These are phyloP conservation scores for Peterozyma xylosa DNA, from an alignment of 805 yeast genomes.

Conservation along the genomic window DNA sequence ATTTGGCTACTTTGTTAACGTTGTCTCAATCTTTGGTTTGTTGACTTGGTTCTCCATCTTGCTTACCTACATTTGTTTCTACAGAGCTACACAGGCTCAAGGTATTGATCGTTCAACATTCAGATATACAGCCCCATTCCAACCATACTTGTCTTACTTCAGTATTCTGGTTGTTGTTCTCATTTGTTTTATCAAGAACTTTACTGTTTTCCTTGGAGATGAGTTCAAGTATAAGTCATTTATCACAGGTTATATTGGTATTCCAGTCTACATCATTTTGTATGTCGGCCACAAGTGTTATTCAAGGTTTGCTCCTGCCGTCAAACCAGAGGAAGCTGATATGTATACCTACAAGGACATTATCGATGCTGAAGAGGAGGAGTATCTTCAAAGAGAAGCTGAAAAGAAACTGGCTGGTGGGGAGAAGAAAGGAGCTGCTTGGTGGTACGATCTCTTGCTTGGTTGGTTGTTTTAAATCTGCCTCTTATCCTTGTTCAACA, in stretches of 20 bases:
- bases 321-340: constrained; percentile 57
- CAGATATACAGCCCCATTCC: constrained; percentile 58
- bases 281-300: constrained; percentile 47
- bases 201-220: constrained; percentile 59
- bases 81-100: constrained; percentile 59
- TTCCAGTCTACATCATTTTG: constrained; percentile 53
- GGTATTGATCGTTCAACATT: constrained; percentile 52
- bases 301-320: constrained; percentile 29
- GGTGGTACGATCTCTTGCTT: too few relatives aligned
- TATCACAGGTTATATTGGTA: constrained; percentile 73
- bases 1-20: constrained; percentile 66
- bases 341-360: constrained; percentile 48
- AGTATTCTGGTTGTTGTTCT: constrained; percentile 47
- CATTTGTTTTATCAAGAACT: constrained; percentile 59
- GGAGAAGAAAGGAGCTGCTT: too few relatives aligned
- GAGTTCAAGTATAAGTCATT: constrained; percentile 55
- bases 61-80: constrained; percentile 59
- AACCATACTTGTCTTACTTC: constrained; percentile 59
- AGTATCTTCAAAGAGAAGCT: constrained; percentile 1
- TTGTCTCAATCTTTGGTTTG: constrained; percentile 69
- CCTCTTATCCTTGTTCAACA: too few relatives aligned
- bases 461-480: too few relatives aligned
- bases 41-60: constrained; percentile 70
- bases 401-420: too few relatives aligned
- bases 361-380: constrained; percentile 44